A percentile compares a stretch with the other conserved stretches of the same genome.
phyloP scores from a whole-genome alignment of 1,284 basidiomycete species.

The Farysia itapuensis region DNA sequence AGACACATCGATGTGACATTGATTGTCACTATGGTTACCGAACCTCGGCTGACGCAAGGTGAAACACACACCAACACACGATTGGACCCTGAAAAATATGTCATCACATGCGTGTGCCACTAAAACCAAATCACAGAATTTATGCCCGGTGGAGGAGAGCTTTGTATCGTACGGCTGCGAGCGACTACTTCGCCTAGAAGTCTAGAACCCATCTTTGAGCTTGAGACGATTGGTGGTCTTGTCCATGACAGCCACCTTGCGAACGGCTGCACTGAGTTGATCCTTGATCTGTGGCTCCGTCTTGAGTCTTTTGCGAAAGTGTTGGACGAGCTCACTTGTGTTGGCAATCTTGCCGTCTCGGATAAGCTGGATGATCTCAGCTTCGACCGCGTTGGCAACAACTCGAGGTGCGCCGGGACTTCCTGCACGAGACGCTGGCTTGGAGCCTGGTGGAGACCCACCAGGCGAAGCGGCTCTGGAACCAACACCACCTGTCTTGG shows the following conservation, averaged over 20 bases:
- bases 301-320: slow-evolving; percentile 52
- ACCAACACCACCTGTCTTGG: slow-evolving; percentile 20
- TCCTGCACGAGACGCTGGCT: slow-evolving; percentile 23
- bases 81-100: too few species aligned
- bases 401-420: slow-evolving; percentile 27
- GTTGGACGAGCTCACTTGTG: slow-evolving; percentile 48
- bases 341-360: slow-evolving; percentile 38
- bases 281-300: slow-evolving; percentile 48
- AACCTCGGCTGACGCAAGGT: too few species aligned
- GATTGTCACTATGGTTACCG: too few species aligned
- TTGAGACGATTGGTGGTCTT: slow-evolving; percentile 47
- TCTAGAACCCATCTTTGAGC: slow-evolving; percentile 43
- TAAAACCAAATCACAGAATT: too few species aligned
- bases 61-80: too few species aligned
- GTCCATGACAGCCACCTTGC: slow-evolving; percentile 51
- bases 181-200: too few species aligned
- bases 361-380: slow-evolving; percentile 46
- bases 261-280: slow-evolving; percentile 45
- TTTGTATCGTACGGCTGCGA: too few species aligned
- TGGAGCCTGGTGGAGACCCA: slow-evolving; percentile 18
- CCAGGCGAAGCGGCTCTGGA: slow-evolving; percentile 19
- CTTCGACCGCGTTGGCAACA: slow-evolving; percentile 40
- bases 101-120: too few species aligned
- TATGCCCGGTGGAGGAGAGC: too few species aligned
- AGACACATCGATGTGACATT: too few species aligned